Percentiles rank a stretch among this genome's conserved stretches.
phyloP scores from a whole-genome alignment of 148 eudicot species.

The Chenopodium quinoa region DNA sequence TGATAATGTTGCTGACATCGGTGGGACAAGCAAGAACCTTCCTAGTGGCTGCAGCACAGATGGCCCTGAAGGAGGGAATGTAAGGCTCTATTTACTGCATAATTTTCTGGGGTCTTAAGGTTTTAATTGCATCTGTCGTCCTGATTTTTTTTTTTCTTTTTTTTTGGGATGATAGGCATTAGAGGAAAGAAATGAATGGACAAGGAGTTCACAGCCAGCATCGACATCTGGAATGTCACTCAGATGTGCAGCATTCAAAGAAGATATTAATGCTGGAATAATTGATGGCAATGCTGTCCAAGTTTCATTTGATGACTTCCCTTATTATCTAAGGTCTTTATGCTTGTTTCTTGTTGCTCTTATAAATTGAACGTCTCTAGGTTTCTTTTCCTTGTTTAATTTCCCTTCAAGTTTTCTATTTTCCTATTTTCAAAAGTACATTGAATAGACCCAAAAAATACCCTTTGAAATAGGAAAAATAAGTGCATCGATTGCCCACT shows the following conservation, averaged over 20 bases:
- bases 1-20: constrained; percentile 53
- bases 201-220: constrained; percentile 47
- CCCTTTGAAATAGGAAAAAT: too few relatives aligned
- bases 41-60: constrained; percentile 52
- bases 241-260: constrained; percentile 67
- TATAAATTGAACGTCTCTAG: not conserved
- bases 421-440: not conserved
- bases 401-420: not conserved
- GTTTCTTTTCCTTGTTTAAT: not conserved
- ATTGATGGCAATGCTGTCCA: constrained; percentile 62
- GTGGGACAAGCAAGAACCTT: constrained; percentile 47
- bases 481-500: not conserved
- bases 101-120: constrained; percentile 10
- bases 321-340: constrained; percentile 77
- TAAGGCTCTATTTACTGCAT: constrained; percentile 25
- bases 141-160: not conserved
- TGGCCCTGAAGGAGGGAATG: constrained; percentile 53
- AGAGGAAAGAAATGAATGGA: constrained; percentile 61
- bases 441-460: not conserved
- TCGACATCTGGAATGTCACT: constrained; percentile 56
- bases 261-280: constrained; percentile 57
- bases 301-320: constrained; percentile 83
- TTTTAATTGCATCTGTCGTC: not conserved
- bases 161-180: constrained; percentile 34
- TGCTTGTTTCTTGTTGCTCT: not conserved